These are phyloP conservation scores for Lentinula edodes DNA, from an alignment of 768 basidiomycete genomes.

Conservation along the genomic window DNA sequence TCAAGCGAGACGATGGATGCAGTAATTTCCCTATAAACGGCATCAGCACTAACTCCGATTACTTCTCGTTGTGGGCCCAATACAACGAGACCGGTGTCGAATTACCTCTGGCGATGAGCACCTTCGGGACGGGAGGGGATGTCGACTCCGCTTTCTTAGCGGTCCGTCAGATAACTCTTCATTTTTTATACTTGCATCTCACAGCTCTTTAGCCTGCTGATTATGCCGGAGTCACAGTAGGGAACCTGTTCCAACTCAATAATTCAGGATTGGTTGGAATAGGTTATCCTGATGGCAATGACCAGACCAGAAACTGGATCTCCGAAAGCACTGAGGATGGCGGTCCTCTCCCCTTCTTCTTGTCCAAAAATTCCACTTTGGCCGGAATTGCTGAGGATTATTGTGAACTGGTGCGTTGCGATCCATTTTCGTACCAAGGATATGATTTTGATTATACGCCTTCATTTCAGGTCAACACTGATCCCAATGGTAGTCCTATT, in stretches of 20 bases:
- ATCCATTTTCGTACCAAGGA: too few species aligned
- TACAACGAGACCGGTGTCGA: background rate
- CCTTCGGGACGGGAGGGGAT: background rate
- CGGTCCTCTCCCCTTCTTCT: background rate
- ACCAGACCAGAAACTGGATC: background rate
- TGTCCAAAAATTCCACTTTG: background rate
- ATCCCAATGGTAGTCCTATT: background rate
- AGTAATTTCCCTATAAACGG: background rate
- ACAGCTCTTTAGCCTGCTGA: background rate
- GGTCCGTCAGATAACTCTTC: background rate
- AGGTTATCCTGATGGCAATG: background rate
- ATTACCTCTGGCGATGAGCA: conserved; percentile 3
- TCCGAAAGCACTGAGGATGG: background rate
- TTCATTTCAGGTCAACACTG: background rate
- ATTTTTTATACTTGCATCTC: too few species aligned
- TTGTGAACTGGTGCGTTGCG: background rate
- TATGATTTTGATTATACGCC: background rate
- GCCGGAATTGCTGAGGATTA: background rate
- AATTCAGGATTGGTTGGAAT: background rate
- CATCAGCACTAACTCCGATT: background rate
- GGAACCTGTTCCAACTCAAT: background rate
- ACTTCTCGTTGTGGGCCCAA: background rate
- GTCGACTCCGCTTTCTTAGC: background rate
- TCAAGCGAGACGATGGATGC: background rate
- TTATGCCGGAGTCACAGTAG: background rate